Evolutionary conservation across 768 basidiomycete species (phyloP).

Genomic region (Porphyrellus cyaneotinctus): DNA sequence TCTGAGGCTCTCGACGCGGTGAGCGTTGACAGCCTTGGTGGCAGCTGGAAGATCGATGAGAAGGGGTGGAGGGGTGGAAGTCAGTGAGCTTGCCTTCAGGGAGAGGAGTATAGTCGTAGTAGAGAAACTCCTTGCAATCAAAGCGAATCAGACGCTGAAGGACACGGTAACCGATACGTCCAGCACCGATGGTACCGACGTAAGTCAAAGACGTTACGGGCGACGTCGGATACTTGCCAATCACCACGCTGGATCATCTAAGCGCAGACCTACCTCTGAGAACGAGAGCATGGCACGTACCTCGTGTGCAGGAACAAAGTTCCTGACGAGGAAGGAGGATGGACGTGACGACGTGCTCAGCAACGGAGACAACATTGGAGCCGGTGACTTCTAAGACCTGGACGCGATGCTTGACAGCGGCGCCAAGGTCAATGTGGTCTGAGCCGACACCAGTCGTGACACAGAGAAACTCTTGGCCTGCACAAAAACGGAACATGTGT

Average conservation of each 20-base stretch:
- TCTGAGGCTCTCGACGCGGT: slow-evolving; percentile 78
- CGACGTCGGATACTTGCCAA: slow-evolving; percentile 83
- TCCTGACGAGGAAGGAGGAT: slow-evolving; percentile 88
- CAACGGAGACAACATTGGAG: slow-evolving; percentile 87
- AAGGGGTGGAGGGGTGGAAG: background rate
- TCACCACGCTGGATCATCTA: slow-evolving; percentile 81
- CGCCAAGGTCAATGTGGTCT: slow-evolving; percentile 88
- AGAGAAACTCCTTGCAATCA: slow-evolving; percentile 85
- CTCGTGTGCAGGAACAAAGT: slow-evolving; percentile 86
- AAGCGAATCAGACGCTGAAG: slow-evolving; percentile 78
- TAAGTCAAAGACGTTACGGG: slow-evolving; percentile 81
- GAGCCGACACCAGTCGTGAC: slow-evolving; percentile 90
- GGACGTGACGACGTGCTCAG: slow-evolving; percentile 88
- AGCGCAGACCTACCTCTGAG: background rate
- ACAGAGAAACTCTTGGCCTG: slow-evolving; percentile 85
- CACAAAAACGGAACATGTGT: background rate
- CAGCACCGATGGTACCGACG: slow-evolving; percentile 84
- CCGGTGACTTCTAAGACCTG: slow-evolving; percentile 87
- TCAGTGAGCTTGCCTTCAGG: slow-evolving; percentile 44
- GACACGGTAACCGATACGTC: slow-evolving; percentile 83
- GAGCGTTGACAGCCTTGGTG: slow-evolving; percentile 60
- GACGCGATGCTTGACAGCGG: slow-evolving; percentile 73
- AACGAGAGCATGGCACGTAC: slow-evolving; percentile 29
- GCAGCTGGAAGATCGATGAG: slow-evolving; percentile 41
- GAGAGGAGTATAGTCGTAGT: slow-evolving; percentile 80